These are phyloP conservation scores for Dactylonectria macrodidyma DNA, from an alignment of 2,329 filamentous ascomycete species.

Conservation along the genomic window DNA sequence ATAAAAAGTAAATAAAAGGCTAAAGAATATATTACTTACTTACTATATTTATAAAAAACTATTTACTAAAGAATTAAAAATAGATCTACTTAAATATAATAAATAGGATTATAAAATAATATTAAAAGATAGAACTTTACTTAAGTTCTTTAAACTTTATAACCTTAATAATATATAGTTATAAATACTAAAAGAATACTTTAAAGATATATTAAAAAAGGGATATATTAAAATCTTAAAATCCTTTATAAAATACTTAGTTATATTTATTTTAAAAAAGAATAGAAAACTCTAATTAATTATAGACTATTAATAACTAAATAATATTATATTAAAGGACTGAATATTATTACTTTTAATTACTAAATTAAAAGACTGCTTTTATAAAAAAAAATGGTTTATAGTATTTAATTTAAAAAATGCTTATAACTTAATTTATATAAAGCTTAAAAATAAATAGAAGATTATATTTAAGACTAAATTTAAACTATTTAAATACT, in stretches of 20 bases:
- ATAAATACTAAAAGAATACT: constrained; percentile 8
- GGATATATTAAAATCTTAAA: constrained; percentile 12
- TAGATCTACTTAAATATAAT: constrained; percentile 21
- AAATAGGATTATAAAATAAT: constrained; percentile 29
- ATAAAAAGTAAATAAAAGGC: not conserved
- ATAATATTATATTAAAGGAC: constrained; percentile 48
- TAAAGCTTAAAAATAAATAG: constrained; percentile 52
- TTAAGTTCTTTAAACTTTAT: constrained; percentile 25
- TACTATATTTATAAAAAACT: constrained; percentile 35
- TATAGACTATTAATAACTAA: constrained; percentile 34
- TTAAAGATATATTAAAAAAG: constrained; percentile 26
- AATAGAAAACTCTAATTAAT: constrained; percentile 39
- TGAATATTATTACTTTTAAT: constrained; percentile 40
- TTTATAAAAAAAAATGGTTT: constrained; percentile 35
- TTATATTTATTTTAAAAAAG: constrained; percentile 1
- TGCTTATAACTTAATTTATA: constrained; percentile 51
- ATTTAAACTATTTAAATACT: constrained; percentile 52
- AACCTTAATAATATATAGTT: constrained; percentile 26
- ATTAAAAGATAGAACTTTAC: constrained; percentile 14
- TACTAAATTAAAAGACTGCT: constrained; percentile 38
- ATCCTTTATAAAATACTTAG: not conserved
- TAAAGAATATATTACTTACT: constrained; percentile 31
- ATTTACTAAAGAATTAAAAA: constrained; percentile 35
- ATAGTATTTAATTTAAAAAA: constrained; percentile 36
- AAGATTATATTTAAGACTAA: constrained; percentile 52